Base-by-base conservation (phyloP, 495 filamentous ascomycete genomes). In the Geopyxis carbonaria region DNA sequence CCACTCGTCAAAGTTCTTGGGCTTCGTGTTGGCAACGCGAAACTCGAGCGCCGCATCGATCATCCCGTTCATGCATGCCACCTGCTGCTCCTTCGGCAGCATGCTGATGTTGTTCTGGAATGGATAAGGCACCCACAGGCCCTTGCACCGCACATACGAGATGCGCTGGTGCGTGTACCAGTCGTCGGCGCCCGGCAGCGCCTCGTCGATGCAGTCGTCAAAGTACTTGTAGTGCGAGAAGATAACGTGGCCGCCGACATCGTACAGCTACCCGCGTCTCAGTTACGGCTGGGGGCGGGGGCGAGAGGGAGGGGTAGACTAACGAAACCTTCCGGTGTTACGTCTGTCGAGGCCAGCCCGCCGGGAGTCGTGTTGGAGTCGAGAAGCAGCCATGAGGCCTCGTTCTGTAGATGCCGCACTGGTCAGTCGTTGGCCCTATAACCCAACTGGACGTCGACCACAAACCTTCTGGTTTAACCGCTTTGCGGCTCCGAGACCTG, bases 181-280 rank as follows among this genome's bases (percentile, higher is more conserved):
- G 67, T 97, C 91, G 35, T 80, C 74, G 35, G 79, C 70, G 60
- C 84, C 81, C 47, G 89, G 91, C 31, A 97, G 73, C 40, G 89
- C 89, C 66, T 97, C 86, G 56, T 93, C 67, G 59, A 97, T 80
- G 67, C 83, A 92, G 66, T 97, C 91, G 64, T 97, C 89, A 60
- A 97, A 97, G 75, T 97, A 97, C 64, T 93, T 93, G 75, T 95
- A 97, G 72, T 97, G 89, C 45, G 89, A 97, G 73, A 97, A 97
- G 62, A 97, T 95, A 64, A 97, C 89, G 64, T 97, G 89, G 51
- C 89, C 89, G 58, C 89, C 89, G 53, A 97, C 89, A 68, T 97
- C 89, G 69, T 93, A 97, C 50, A 97, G 76, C 87, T 95, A 51
- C 13, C 33, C 45, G 18, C 9, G 5, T 24, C 10, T 19, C 13